Base-by-base conservation (phyloP, 441 rosid species). In the Populus tomentosa region DNA sequence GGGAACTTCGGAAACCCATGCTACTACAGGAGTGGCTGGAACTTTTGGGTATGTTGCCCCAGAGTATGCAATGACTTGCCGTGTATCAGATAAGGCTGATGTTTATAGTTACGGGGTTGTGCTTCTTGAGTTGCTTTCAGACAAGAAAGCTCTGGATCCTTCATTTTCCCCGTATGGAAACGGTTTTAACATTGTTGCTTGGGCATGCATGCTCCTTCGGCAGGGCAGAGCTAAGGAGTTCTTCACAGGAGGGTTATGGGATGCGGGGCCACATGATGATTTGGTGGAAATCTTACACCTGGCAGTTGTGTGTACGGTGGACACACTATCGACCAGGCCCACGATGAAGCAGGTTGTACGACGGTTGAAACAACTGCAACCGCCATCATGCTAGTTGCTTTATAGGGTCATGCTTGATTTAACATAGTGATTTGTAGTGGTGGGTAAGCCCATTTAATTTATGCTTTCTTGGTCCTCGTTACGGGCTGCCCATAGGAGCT, bases 1-100 rank as follows among this genome's bases (percentile, higher is more conserved):
- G 64, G 94, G 97, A 70, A 88, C 91, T 68, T 94, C 97, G 0
- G 92, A 93, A 82, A 91, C 98, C 66, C 98, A 94, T 81, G 98
- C 95, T 30, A 94, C 95, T 1, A 94, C 95, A 1, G 97, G 95
- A 1, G 97, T 94, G 24, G 97, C 97, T n/a, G 93, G 97, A 24
- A 92, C 98, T 20, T 92, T 93, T 2, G 46, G 46, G 46, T 40
- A 40, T 40, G 46, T 40, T 40, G 46, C 46, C 46, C 46, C 46
- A 10, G 46, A 10, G 46, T 40, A 40, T 40, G 46, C 46, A 40
- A 40, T 40, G 46, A 40, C 46, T 10, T 40, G 46, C 46, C 46
- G 46, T 40, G 46, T 40, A 40, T 40, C 46, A 40, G 46, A 40
- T 10, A 40, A 40, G 46, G 46, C 46, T 40, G 46, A 40, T 40